phyloP scores from a whole-genome alignment of 306 rosid species.

The Boehmeria nivea region DNA sequence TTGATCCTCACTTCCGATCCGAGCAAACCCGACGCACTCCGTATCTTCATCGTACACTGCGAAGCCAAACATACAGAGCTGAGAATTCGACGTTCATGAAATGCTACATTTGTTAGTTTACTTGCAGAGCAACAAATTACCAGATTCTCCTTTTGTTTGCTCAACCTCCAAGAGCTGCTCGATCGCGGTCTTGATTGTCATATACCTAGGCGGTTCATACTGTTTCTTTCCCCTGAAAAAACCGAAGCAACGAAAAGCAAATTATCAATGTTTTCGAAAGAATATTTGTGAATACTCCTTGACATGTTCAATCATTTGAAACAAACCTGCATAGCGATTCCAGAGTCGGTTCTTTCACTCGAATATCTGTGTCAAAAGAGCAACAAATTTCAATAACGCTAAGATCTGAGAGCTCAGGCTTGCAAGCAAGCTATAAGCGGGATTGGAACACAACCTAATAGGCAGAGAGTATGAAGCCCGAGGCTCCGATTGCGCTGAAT shows the following conservation, averaged over 20 bases:
- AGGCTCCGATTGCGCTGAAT: conserved; percentile 53
- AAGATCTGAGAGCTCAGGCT: background rate
- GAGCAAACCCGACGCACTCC: conserved; percentile 81
- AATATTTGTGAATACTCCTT: background rate
- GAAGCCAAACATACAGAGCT: background rate
- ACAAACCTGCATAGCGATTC: conserved; percentile 80
- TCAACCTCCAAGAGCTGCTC: conserved; percentile 86
- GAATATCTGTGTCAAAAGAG: conserved; percentile 50
- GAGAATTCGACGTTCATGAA: too few relatives aligned
- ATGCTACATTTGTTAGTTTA: too few relatives aligned
- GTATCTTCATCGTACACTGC: conserved; percentile 66
- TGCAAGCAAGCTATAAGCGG: too few relatives aligned
- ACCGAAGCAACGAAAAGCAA: conserved; percentile 9
- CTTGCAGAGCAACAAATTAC: too few relatives aligned
- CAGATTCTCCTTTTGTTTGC: conserved; percentile 52
- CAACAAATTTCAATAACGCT: background rate
- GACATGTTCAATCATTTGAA: conserved; percentile 7
- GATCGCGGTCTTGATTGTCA: conserved; percentile 78
- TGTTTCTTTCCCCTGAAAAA: conserved; percentile 67
- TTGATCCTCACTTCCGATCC: conserved; percentile 87
- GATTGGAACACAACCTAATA: conserved; percentile 49
- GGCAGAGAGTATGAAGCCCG: conserved; percentile 40
- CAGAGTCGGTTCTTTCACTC: conserved; percentile 85
- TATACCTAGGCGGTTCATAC: conserved; percentile 84
- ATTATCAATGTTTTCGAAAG: background rate